Evolutionary conservation across 495 filamentous ascomycete genomes (phyloP).

Genomic region (Copromyces sp.): DNA sequence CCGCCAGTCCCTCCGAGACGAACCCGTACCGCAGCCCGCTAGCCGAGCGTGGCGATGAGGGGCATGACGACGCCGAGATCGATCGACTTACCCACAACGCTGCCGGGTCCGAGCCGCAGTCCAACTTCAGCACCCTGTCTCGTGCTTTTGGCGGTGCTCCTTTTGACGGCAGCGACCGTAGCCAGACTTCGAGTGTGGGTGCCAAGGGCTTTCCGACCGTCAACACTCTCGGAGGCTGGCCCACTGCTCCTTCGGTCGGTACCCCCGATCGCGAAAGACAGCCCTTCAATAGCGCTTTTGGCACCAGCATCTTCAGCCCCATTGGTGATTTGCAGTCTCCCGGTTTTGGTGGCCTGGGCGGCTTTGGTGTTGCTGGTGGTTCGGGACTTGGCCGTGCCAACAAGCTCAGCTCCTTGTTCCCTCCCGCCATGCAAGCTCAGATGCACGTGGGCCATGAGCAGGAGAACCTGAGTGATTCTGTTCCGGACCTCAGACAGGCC

Average conservation of each 20-base stretch:
- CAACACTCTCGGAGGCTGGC: conserved; percentile 59
- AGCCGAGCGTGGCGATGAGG: conserved; percentile 51
- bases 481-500: conserved; percentile 38
- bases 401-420: conserved; percentile 82
- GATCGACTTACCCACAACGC: conserved; percentile 29
- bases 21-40: conserved; percentile 93
- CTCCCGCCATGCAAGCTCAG: conserved; percentile 78
- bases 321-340: conserved; percentile 69
- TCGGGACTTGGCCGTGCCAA: conserved; percentile 57
- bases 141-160: conserved; percentile 38
- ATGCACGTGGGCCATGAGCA: conserved; percentile 54
- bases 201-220: conserved; percentile 61
- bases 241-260: conserved; percentile 47
- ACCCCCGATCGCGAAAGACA: conserved; percentile 73
- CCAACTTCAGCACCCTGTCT: conserved; percentile 36
- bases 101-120: conserved; percentile 29
- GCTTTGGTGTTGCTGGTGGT: conserved; percentile 34
- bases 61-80: conserved; percentile 53
- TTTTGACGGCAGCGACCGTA: conserved; percentile 70
- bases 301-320: conserved; percentile 58
- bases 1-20: conserved; percentile 83
- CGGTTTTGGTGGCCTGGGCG: conserved; percentile 47
- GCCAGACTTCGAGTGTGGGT: conserved; percentile 77
- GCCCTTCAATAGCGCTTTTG: conserved; percentile 52
- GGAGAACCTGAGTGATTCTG: conserved; percentile 40